Percentiles rank a stretch among this genome's conserved stretches.
Conservation (phyloP, 2,329 filamentous ascomycete genomes). For the Xylariaceae sp. region DNA sequence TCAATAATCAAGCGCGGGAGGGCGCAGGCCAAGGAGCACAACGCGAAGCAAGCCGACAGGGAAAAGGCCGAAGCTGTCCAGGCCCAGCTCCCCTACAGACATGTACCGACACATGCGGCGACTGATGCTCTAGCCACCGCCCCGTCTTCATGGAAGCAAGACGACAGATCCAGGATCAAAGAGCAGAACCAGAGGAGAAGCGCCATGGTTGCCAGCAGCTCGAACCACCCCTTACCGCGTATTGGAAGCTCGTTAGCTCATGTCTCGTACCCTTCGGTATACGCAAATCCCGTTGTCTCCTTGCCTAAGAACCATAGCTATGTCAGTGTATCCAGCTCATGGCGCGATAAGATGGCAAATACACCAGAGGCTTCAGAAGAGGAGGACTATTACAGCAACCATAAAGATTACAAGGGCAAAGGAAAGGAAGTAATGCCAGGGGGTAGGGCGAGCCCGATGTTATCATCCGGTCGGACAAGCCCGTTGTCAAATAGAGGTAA, state of each 20-base stretch:
- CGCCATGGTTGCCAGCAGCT: constrained; percentile 40
- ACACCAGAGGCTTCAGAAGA: constrained; percentile 18
- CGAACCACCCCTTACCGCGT: constrained; percentile 36
- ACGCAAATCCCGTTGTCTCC: constrained; percentile 36
- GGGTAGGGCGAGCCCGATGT: constrained; percentile 14
- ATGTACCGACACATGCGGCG: constrained; percentile 58
- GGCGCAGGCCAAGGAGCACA: constrained; percentile 52
- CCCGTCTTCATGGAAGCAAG: constrained; percentile 46
- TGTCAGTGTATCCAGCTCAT: constrained; percentile 33
- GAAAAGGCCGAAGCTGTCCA: constrained; percentile 39
- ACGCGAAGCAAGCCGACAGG: constrained; percentile 44
- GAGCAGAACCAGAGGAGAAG: constrained; percentile 48
- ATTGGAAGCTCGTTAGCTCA: constrained; percentile 44
- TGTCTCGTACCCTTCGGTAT: constrained; percentile 42
- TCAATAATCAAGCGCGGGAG: constrained; percentile 21
- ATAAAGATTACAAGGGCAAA: constrained; percentile 26
- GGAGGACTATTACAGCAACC: constrained; percentile 19
- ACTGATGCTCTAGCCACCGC: constrained; percentile 52
- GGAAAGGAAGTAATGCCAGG: constrained; percentile 22
- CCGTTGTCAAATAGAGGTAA: constrained; percentile 24
- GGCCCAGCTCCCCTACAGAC: constrained; percentile 44
- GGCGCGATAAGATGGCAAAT: constrained; percentile 21
- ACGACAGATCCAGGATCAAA: constrained; percentile 44
- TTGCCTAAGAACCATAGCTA: constrained; percentile 43
- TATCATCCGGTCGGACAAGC: constrained; percentile 19